Evolutionary conservation across 805 yeast species (phyloP).

Genomic region (Lachancea nothofagi): DNA sequence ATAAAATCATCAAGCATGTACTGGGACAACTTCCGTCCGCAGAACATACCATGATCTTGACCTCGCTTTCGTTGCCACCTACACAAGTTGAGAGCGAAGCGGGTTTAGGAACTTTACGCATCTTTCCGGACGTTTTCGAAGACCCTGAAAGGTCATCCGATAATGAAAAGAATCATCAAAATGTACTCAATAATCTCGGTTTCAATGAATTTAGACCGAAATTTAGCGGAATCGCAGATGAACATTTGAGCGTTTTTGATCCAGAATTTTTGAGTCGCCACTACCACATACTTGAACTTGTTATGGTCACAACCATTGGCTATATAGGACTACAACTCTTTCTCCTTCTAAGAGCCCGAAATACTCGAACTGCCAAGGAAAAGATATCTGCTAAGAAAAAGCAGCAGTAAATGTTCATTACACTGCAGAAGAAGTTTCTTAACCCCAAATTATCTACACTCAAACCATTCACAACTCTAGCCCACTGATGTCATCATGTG

Average conservation of each 20-base stretch:
- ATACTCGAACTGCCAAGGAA: too few species aligned
- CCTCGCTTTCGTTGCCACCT: slow-evolving; percentile 34
- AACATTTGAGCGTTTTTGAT: slow-evolving; percentile 22
- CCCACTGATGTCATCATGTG: too few species aligned
- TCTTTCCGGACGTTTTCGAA: slow-evolving; percentile 52
- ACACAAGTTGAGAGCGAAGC: slow-evolving; percentile 29
- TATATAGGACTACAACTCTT: slow-evolving; percentile 1
- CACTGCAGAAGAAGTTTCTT: background rate
- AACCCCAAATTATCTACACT: background rate
- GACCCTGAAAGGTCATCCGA: slow-evolving; percentile 48
- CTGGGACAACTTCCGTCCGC: slow-evolving; percentile 75
- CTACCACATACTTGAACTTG: slow-evolving; percentile 15
- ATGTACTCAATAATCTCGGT: slow-evolving; percentile 22
- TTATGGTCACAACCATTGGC: slow-evolving; percentile 18
- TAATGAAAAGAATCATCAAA: slow-evolving; percentile 48
- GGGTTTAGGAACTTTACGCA: slow-evolving; percentile 25
- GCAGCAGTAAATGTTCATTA: background rate
- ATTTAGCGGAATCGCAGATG: slow-evolving; percentile 13
- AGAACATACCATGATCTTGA: slow-evolving; percentile 52
- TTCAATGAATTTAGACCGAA: slow-evolving; percentile 34
- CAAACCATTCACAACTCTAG: too few species aligned
- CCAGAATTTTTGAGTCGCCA: slow-evolving; percentile 22
- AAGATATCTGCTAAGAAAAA: background rate
- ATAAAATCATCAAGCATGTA: slow-evolving; percentile 47
- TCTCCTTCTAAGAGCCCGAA: too few species aligned